Conservation (phyloP, 176 grass and related monocot species). For the Hsuehochloa calcarea region DNA sequence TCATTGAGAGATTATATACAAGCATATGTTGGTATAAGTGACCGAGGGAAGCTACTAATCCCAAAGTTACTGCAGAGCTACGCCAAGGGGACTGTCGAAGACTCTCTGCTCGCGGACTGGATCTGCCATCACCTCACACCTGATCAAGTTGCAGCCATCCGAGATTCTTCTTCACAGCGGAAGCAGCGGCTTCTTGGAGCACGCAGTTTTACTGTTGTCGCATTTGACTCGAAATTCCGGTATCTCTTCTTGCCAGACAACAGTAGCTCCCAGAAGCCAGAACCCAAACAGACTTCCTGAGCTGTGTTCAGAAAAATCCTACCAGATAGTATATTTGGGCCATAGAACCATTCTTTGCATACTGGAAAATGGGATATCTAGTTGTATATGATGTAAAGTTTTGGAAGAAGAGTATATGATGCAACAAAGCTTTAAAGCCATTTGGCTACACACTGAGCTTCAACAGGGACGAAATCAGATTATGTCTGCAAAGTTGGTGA, state of each 20-base stretch:
- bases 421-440: not conserved
- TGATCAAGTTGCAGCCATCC: conserved; percentile 68
- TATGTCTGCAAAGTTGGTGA: not conserved
- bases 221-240: conserved; percentile 76
- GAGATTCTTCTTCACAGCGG: conserved; percentile 55
- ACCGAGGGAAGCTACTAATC: conserved; percentile 80
- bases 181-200: conserved; percentile 68
- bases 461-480: not conserved
- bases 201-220: conserved; percentile 50
- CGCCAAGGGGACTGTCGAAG: conserved; percentile 75
- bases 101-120: conserved; percentile 78
- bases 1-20: conserved; percentile 87
- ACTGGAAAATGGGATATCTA: conserved; percentile 3
- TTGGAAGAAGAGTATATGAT: conserved; percentile 23
- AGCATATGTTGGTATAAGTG: conserved; percentile 67
- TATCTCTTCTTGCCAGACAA: conserved; percentile 80
- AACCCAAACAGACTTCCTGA: conserved; percentile 27
- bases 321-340: not conserved
- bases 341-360: conserved; percentile 27
- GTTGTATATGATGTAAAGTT: conserved; percentile 53
- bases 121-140: conserved; percentile 75
- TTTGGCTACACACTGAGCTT: not conserved
- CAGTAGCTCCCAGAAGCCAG: conserved; percentile 19
- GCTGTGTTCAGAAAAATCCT: conserved; percentile 28
- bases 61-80: conserved; percentile 85